A percentile compares a stretch with the other conserved stretches of the same genome.
phyloP scores from a whole-genome alignment of 192 early-diverging fungal genomes.

The Coemansia javaensis region DNA sequence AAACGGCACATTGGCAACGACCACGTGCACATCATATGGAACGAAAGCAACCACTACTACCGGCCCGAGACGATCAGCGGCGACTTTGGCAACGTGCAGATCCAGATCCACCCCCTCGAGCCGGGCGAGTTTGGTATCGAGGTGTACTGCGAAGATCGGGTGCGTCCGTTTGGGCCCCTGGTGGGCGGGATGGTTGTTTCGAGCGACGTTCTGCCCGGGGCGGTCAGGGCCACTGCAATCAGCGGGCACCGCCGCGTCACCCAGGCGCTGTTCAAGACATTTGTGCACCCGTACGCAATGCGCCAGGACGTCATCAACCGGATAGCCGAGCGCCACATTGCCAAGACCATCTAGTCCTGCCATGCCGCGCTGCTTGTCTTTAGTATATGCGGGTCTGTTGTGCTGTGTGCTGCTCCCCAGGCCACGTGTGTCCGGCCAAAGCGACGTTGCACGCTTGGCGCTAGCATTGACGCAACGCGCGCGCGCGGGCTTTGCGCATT shows the following conservation, averaged over 20 bases:
- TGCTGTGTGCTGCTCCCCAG: too few species aligned
- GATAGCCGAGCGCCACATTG: constrained; percentile 24
- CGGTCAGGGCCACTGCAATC: constrained; percentile 79
- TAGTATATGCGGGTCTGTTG: too few species aligned
- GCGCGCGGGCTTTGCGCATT: too few species aligned
- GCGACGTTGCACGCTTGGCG: too few species aligned
- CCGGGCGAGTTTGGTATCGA: constrained; percentile 57
- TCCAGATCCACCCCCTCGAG: constrained; percentile 77
- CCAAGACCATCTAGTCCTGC: neutral
- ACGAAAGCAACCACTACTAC: constrained; percentile 88
- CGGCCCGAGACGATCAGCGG: constrained; percentile 86
- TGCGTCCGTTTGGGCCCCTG: constrained; percentile 85
- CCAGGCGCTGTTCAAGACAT: constrained; percentile 27
- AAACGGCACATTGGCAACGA: constrained; percentile 99
- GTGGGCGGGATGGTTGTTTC: constrained; percentile 75
- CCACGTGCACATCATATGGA: constrained; percentile 98
- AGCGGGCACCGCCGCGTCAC: constrained; percentile 53
- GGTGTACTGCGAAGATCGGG: constrained; percentile 59
- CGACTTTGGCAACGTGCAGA: constrained; percentile 96
- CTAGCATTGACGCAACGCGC: too few species aligned
- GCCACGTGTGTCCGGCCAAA: too few species aligned
- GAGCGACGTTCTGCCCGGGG: constrained; percentile 62
- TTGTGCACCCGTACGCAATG: constrained; percentile 31
- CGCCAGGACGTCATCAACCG: constrained; percentile 38
- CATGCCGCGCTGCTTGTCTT: too few species aligned